phyloP scores from a whole-genome alignment of 495 filamentous ascomycete genomes.

The Neurospora hispaniola region DNA sequence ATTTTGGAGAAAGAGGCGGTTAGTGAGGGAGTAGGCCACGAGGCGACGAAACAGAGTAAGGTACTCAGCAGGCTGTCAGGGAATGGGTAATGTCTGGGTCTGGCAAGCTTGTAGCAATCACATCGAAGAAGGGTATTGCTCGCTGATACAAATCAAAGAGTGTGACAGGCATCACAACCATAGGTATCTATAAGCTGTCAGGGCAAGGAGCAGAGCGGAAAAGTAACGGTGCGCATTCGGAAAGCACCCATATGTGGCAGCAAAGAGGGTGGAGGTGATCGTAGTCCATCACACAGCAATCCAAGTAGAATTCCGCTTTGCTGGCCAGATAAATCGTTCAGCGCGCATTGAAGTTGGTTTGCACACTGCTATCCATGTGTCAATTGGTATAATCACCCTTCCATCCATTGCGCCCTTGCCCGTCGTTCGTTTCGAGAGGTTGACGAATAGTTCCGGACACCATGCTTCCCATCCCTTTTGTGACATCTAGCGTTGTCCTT shows the following conservation, averaged over 20 bases:
- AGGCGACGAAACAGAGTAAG: background rate
- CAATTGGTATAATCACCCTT: background rate
- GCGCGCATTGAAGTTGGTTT: background rate
- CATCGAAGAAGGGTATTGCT: background rate
- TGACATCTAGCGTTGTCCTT: background rate
- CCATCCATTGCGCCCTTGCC: background rate
- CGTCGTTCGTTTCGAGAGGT: background rate
- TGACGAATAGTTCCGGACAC: background rate
- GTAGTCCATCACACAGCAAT: background rate
- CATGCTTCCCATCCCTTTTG: background rate
- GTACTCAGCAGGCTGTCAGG: background rate
- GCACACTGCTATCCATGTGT: background rate
- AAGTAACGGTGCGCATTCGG: background rate
- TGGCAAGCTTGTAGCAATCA: background rate
- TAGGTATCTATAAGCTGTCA: background rate
- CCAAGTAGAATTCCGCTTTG: background rate
- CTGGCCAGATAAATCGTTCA: background rate
- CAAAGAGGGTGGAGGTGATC: background rate
- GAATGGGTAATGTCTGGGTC: background rate
- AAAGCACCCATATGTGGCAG: background rate
- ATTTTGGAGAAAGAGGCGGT: conserved; percentile 87
- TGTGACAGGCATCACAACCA: background rate
- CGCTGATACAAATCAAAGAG: background rate
- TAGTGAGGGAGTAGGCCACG: conserved; percentile 24
- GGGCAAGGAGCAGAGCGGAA: background rate